These are phyloP conservation scores for Pichia kluyveri DNA, from an alignment of 805 yeast species.

Conservation along the genomic window DNA sequence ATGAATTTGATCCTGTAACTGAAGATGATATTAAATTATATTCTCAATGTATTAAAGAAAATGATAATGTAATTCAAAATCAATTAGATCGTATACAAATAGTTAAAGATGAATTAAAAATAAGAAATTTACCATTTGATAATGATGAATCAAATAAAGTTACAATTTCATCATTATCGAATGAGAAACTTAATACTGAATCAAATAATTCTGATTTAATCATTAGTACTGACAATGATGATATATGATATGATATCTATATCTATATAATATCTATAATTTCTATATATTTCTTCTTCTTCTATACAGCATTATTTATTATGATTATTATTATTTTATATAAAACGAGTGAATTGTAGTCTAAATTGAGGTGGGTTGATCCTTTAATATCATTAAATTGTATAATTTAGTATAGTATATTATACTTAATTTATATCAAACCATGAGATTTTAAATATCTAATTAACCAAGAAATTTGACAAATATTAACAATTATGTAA, in stretches of 20 bases:
- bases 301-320: too few species aligned
- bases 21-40: constrained; percentile 42
- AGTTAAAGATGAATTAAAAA: constrained; percentile 37
- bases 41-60: constrained; percentile 48
- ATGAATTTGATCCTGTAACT: constrained; percentile 28
- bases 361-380: too few species aligned
- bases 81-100: constrained; percentile 38
- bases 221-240: constrained; percentile 28
- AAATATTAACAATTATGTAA: constrained; percentile 9
- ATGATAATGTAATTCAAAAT: constrained; percentile 42
- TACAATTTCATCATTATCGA: not conserved
- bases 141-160: not conserved
- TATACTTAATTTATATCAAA: constrained; percentile 21
- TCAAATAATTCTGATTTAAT: not conserved
- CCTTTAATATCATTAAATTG: too few species aligned
- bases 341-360: too few species aligned
- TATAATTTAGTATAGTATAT: too few species aligned
- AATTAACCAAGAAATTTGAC: constrained; percentile 19
- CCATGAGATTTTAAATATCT: constrained; percentile 12
- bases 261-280: not conserved
- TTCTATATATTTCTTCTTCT: too few species aligned
- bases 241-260: too few species aligned
- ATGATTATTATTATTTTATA: too few species aligned
- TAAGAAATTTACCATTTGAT: constrained; percentile 26
- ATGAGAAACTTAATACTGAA: not conserved